A percentile compares a stretch with the other conserved stretches of the same genome.
Evolutionary conservation across 1,284 basidiomycete species (phyloP).

Genomic region (Moesziomyces globuligerus): DNA sequence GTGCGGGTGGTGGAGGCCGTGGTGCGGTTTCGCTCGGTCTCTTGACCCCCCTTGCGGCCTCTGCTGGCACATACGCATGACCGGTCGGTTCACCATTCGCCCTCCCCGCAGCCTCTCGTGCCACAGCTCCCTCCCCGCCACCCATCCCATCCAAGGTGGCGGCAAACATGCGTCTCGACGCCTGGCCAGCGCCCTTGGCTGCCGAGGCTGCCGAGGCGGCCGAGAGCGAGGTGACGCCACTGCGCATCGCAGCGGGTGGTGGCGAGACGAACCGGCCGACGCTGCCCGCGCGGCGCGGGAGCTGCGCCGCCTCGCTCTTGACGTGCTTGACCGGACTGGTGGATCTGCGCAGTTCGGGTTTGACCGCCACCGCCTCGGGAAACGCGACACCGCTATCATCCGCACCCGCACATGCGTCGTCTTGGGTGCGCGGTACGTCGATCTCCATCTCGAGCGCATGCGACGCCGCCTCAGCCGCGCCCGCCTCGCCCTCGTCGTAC

Average conservation of each 20-base stretch:
- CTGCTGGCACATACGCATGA: constrained; percentile 10
- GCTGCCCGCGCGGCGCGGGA: constrained; percentile 35
- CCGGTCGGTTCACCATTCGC: constrained; percentile 18
- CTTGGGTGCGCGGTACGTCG: constrained; percentile 3
- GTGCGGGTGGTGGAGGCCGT: too few species aligned
- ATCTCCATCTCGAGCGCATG: constrained; percentile 47
- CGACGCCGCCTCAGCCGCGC: constrained; percentile 37
- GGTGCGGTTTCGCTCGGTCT: constrained; percentile 19
- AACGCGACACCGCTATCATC: constrained; percentile 37
- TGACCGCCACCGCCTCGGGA: constrained; percentile 3
- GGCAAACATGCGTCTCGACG: constrained; percentile 6
- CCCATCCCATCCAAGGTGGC: constrained; percentile 12
- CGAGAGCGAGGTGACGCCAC: constrained; percentile 22
- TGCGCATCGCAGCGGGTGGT: constrained; percentile 20
- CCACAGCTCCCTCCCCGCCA: constrained; percentile 2
- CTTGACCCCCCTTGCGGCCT: constrained; percentile 12
- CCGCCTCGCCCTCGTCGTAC: constrained; percentile 41
- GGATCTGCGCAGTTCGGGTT: constrained; percentile 33
- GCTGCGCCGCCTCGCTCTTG: constrained; percentile 16
- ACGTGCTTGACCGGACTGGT: constrained; percentile 46
- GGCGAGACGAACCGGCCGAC: constrained; percentile 46
- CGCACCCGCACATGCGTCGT: not conserved
- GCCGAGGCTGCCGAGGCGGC: constrained; percentile 7
- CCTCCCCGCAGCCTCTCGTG: constrained; percentile 1
- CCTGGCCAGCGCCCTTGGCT: not conserved